Percentiles rank a stretch among this genome's conserved stretches.
phyloP scores from a whole-genome alignment of 306 rosid species.

The Alnus rubra region DNA sequence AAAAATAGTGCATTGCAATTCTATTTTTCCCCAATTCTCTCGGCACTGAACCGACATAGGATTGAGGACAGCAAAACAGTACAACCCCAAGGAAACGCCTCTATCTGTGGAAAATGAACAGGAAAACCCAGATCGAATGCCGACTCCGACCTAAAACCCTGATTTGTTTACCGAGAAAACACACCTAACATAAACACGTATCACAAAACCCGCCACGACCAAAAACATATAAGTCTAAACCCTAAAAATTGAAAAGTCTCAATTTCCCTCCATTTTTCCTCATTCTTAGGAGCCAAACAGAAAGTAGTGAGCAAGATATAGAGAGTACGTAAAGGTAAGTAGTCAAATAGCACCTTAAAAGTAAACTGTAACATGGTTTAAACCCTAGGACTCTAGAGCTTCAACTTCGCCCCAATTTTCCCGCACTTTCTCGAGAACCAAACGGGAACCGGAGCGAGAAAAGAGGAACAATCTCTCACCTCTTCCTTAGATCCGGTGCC shows the following conservation, averaged over 20 bases:
- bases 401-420: background rate
- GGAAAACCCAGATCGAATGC: constrained; percentile 3
- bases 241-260: background rate
- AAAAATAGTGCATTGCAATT: background rate
- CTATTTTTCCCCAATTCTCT: background rate
- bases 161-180: background rate
- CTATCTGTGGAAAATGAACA: background rate
- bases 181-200: constrained; percentile 1
- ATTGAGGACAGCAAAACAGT: background rate
- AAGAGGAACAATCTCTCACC: constrained; percentile 40
- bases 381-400: constrained; percentile 17
- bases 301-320: background rate
- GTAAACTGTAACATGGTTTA: background rate
- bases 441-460: background rate
- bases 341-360: background rate
- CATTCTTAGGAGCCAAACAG: background rate
- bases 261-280: background rate
- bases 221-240: background rate
- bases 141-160: background rate
- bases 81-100: background rate
- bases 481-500: constrained; percentile 99
- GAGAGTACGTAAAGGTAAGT: background rate
- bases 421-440: background rate
- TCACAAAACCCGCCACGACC: background rate
- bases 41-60: background rate